Evolutionary conservation across 2,329 filamentous ascomycete species (phyloP).

Genomic region (Neonectria magnoliae): DNA sequence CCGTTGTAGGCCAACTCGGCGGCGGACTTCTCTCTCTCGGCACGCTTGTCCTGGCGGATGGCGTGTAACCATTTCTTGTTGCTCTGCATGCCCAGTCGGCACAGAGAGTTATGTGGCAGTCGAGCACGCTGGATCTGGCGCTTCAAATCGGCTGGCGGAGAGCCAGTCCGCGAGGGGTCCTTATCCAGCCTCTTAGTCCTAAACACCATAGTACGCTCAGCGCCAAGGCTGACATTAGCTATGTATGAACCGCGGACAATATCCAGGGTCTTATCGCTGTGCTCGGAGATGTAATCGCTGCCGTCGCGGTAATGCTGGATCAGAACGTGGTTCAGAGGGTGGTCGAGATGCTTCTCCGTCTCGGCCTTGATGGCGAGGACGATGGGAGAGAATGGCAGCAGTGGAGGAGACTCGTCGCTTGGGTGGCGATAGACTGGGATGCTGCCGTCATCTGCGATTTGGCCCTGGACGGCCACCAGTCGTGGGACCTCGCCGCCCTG

Average conservation of each 20-base stretch:
- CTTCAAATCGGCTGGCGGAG: slow-evolving; percentile 26
- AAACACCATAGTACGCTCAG: slow-evolving; percentile 88
- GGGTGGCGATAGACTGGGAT: slow-evolving; percentile 96
- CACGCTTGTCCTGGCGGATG: slow-evolving; percentile 88
- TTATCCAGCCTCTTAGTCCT: slow-evolving; percentile 77
- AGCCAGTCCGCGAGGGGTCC: slow-evolving; percentile 44
- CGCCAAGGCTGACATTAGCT: slow-evolving; percentile 93
- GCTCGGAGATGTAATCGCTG: slow-evolving; percentile 92
- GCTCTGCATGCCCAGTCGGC: slow-evolving; percentile 80
- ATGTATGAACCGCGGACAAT: slow-evolving; percentile 84
- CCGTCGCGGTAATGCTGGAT: slow-evolving; percentile 94
- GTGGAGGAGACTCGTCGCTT: slow-evolving; percentile 83
- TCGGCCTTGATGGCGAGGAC: slow-evolving; percentile 74
- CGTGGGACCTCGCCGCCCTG: slow-evolving; percentile 91
- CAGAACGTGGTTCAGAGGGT: slow-evolving; percentile 87
- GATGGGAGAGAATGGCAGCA: slow-evolving; percentile 78
- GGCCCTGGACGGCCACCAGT: slow-evolving; percentile 88
- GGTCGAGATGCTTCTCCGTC: slow-evolving; percentile 78
- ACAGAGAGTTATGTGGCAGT: slow-evolving; percentile 90
- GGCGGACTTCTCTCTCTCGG: slow-evolving; percentile 70
- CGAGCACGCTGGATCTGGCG: slow-evolving; percentile 73
- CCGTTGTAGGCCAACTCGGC: slow-evolving; percentile 79
- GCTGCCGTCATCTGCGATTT: slow-evolving; percentile 72
- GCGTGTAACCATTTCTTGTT: slow-evolving; percentile 91
- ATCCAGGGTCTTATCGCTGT: slow-evolving; percentile 96